These are phyloP conservation scores for Zarea fungicola DNA, from an alignment of 2,329 filamentous ascomycete species.

Conservation along the genomic window DNA sequence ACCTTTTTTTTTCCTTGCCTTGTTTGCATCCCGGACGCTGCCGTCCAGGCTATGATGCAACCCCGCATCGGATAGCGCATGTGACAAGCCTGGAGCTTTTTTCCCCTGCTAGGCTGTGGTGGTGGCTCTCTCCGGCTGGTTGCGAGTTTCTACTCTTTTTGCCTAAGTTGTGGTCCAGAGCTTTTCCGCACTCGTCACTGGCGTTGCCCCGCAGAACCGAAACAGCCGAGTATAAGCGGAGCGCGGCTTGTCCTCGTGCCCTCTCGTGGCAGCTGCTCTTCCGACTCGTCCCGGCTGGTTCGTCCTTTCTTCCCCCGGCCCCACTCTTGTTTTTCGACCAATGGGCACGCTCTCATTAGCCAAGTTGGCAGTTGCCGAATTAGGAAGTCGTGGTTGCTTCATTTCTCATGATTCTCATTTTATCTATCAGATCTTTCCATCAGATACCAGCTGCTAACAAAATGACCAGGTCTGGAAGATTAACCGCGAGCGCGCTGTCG, in stretches of 20 bases:
- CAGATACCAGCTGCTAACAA: constrained; percentile 26
- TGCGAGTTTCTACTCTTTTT: constrained; percentile 3
- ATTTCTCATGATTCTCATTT: too few species aligned
- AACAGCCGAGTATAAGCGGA: constrained; percentile 15
- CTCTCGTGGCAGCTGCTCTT: constrained; percentile 12
- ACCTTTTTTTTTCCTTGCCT: background rate
- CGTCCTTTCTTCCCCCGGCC: background rate
- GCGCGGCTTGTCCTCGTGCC: constrained; percentile 10
- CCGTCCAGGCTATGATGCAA: constrained; percentile 8
- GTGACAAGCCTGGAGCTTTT: constrained; percentile 5
- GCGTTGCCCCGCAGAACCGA: constrained; percentile 9
- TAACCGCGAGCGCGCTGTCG: constrained; percentile 96
- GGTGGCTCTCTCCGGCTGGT: background rate
- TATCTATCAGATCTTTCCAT: too few species aligned
- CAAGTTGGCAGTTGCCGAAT: constrained; percentile 6
- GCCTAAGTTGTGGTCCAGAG: background rate
- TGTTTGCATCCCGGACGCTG: background rate
- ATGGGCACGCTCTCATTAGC: constrained; percentile 8
- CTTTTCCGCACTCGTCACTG: constrained; percentile 9
- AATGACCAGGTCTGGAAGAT: constrained; percentile 87
- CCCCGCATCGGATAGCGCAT: constrained; percentile 9
- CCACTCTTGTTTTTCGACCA: constrained; percentile 6
- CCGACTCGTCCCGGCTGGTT: constrained; percentile 12
- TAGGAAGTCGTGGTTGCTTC: background rate
- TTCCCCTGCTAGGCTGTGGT: background rate